These are phyloP conservation scores for Rhizodiscina lignyota DNA, from an alignment of 495 filamentous ascomycete species.

Conservation along the genomic window DNA sequence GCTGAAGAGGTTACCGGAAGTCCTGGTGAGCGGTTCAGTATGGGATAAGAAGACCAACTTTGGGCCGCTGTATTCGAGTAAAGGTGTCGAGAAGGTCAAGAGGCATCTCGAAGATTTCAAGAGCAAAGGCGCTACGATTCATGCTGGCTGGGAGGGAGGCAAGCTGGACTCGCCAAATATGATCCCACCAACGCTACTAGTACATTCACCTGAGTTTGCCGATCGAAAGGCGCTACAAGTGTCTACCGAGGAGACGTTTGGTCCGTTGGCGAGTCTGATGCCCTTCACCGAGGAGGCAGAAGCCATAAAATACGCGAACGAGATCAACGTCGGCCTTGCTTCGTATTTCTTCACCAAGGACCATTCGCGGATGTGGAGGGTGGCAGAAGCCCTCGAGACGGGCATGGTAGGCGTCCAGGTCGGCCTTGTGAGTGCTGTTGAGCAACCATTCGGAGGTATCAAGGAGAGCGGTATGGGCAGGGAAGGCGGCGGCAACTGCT, in stretches of 20 bases:
- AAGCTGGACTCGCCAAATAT: constrained; percentile 65
- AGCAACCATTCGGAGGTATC: constrained; percentile 58
- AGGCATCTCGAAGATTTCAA: constrained; percentile 62
- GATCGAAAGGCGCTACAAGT: constrained; percentile 47
- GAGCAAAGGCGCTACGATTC: constrained; percentile 52
- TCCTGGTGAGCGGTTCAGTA: constrained; percentile 24
- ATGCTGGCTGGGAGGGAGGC: constrained; percentile 41
- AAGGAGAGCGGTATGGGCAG: constrained; percentile 77
- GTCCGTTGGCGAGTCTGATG: constrained; percentile 68
- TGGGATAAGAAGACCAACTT: constrained; percentile 64
- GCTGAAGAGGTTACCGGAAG: constrained; percentile 2
- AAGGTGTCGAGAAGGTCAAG: constrained; percentile 48
- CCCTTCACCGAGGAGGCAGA: constrained; percentile 67
- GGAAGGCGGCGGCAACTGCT: constrained; percentile 72
- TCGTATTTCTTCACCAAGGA: constrained; percentile 79
- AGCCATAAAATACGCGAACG: constrained; percentile 57
- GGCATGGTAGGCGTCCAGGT: constrained; percentile 87
- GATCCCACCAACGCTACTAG: constrained; percentile 64
- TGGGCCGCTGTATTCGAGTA: constrained; percentile 32
- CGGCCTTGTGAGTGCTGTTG: constrained; percentile 60
- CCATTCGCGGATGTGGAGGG: constrained; percentile 50
- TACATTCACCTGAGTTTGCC: constrained; percentile 38
- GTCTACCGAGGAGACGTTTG: constrained; percentile 71
- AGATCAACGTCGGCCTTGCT: constrained; percentile 61
- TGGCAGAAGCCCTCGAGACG: constrained; percentile 73